Conservation (phyloP, 1,284 basidiomycete genomes). For the Ceratobasidium sp. region DNA sequence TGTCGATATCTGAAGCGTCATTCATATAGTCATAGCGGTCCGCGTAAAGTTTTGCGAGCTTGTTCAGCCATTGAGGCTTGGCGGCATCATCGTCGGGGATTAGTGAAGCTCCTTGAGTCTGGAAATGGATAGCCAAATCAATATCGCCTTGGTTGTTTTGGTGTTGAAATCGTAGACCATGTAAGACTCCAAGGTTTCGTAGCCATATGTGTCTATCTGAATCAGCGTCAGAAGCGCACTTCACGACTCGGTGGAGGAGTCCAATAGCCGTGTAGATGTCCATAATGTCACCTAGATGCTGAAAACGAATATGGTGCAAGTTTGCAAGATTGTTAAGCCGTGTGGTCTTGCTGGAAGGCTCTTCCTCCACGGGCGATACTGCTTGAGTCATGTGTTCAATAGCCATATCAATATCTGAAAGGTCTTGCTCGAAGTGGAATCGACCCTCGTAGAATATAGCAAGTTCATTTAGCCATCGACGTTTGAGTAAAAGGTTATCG, state of each 20-base stretch:
- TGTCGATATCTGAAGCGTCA: not conserved
- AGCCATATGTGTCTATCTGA: not conserved
- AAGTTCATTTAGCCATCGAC: not conserved
- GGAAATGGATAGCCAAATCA: not conserved
- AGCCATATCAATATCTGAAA: constrained; percentile 3
- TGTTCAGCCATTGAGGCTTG: not conserved
- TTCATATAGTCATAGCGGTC: not conserved
- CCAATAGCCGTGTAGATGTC: not conserved
- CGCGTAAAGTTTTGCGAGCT: not conserved
- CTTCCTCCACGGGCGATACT: not conserved
- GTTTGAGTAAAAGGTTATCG: not conserved
- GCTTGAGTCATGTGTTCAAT: not conserved
- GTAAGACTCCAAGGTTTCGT: not conserved
- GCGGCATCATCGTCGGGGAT: not conserved
- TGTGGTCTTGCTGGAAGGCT: not conserved
- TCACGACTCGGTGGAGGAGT: not conserved
- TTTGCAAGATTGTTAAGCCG: not conserved
- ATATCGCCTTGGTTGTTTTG: not conserved
- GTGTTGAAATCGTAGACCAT: not conserved
- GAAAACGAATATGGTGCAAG: not conserved
- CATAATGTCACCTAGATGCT: not conserved
- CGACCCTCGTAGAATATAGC: not conserved
- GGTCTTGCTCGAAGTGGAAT: not conserved
- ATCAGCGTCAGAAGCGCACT: not conserved
- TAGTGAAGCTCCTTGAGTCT: not conserved